A percentile compares a stretch with the other conserved stretches of the same genome.
Evolutionary conservation across 805 yeast species (phyloP).

Genomic region (Starmerella gropengiesseri): DNA sequence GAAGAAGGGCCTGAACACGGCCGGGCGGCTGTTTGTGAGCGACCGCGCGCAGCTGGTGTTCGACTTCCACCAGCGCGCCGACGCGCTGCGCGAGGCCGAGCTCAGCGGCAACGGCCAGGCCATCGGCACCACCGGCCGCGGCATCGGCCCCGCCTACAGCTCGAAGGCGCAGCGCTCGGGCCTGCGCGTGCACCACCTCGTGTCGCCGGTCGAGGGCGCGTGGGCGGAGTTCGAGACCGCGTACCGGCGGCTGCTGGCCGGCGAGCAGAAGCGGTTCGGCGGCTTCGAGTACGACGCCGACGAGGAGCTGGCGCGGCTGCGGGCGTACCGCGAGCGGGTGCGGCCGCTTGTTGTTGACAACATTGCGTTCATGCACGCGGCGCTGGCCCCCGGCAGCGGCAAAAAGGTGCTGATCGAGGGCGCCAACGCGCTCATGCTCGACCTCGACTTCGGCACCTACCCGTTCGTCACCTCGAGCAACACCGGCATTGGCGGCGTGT

Average conservation of each 20-base stretch:
- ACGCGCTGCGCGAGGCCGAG: constrained; percentile 89
- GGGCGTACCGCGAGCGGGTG: constrained; percentile 57
- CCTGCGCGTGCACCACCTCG: constrained; percentile 90
- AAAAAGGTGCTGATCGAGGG: constrained; percentile 93
- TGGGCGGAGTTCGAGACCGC: constrained; percentile 83
- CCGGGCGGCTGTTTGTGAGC: constrained; percentile 72
- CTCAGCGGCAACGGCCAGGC: constrained; percentile 66
- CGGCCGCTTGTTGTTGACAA: constrained; percentile 93
- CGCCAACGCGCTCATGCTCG: constrained; percentile 96
- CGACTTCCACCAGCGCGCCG: constrained; percentile 96
- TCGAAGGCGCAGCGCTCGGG: constrained; percentile 97
- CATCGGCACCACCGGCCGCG: constrained; percentile 97
- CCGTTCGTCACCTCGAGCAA: constrained; percentile 93
- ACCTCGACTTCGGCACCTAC: constrained; percentile 94
- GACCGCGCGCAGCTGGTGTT: constrained; percentile 94
- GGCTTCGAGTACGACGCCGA: constrained; percentile 69
- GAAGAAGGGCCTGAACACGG: constrained; percentile 63
- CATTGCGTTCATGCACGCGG: constrained; percentile 62
- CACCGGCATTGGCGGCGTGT: constrained; percentile 96
- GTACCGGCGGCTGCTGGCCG: constrained; percentile 63
- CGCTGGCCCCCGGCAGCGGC: constrained; percentile 45
- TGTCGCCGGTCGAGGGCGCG: constrained; percentile 75
- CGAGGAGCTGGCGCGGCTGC: constrained; percentile 67
- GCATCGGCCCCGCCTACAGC: constrained; percentile 96
- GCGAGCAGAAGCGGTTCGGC: constrained; percentile 86